These are phyloP conservation scores for Zea mays DNA, from an alignment of 176 grass and related monocot genomes.

Conservation along the genomic window DNA sequence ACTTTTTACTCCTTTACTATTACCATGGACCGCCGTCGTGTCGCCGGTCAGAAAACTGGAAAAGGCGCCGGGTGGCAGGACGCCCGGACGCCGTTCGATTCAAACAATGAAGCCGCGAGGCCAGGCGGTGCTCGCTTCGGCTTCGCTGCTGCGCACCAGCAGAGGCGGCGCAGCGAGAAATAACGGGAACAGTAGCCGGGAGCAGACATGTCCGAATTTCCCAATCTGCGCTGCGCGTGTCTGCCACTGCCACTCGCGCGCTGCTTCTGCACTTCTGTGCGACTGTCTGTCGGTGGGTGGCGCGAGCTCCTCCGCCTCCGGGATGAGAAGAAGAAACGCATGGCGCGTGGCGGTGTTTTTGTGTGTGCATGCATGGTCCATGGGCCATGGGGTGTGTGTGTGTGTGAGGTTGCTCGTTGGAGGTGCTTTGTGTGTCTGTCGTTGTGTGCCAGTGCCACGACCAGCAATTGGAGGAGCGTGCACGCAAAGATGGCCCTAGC, in stretches of 20 bases:
- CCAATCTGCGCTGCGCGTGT: constrained; percentile 24
- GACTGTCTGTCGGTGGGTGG: neutral
- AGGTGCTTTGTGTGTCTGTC: neutral
- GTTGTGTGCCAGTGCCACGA: neutral
- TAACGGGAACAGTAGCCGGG: neutral
- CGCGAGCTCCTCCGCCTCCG: too few relatives aligned
- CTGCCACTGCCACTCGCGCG: constrained; percentile 1
- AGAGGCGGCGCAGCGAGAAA: neutral
- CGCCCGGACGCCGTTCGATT: constrained; percentile 30
- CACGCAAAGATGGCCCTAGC: constrained; percentile 30
- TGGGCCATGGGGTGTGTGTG: too few relatives aligned
- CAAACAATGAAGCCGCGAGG: constrained; percentile 20
- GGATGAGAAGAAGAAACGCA: neutral
- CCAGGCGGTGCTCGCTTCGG: neutral
- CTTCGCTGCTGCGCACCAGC: neutral
- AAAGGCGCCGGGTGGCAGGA: constrained; percentile 15
- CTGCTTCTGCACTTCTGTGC: neutral
- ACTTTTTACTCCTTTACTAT: too few relatives aligned
- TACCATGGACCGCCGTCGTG: neutral
- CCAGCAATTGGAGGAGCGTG: neutral
- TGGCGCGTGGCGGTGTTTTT: neutral
- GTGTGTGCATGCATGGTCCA: neutral
- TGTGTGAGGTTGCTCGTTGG: too few relatives aligned
- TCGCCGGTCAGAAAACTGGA: neutral
- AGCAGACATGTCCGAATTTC: constrained; percentile 1